A percentile compares a stretch with the other conserved stretches of the same genome.
Conservation (phyloP, 345 rosid species). For the Pistacia atlantica region DNA sequence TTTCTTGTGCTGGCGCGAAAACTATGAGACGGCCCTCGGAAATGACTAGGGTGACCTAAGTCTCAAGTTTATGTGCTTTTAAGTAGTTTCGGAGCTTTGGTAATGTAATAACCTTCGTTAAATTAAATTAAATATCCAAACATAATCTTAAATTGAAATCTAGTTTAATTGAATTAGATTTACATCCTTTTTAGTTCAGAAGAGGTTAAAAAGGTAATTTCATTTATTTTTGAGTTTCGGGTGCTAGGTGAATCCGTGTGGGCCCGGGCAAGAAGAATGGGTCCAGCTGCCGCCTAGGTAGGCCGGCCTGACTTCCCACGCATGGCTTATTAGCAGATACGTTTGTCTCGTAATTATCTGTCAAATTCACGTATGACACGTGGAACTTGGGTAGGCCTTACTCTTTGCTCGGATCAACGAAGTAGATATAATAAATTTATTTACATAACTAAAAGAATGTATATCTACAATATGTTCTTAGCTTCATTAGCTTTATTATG, state of each 20-base stretch:
- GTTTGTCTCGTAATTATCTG: not conserved
- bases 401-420: no score
- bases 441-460: no score
- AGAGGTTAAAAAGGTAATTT: constrained; percentile 2
- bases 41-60: constrained; percentile 12
- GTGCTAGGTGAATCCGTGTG: not conserved
- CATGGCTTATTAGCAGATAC: not conserved
- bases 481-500: no score
- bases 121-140: no score
- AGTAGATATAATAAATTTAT: no score
- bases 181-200: no score
- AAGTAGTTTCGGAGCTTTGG: not conserved
- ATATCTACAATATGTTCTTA: no score
- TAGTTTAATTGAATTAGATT: no score
- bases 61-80: not conserved
- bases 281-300: constrained; percentile 32
- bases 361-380: not conserved
- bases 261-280: not conserved
- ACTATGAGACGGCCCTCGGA: constrained; percentile 3
- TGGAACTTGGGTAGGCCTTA: not conserved
- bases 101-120: no score
- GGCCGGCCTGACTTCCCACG: constrained; percentile 29
- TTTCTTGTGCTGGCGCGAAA: constrained; percentile 18
- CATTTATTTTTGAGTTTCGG: constrained; percentile 8
- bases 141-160: no score